Evolutionary conservation across 2,329 filamentous ascomycete species (phyloP).

Genomic region (Phoma sp.): DNA sequence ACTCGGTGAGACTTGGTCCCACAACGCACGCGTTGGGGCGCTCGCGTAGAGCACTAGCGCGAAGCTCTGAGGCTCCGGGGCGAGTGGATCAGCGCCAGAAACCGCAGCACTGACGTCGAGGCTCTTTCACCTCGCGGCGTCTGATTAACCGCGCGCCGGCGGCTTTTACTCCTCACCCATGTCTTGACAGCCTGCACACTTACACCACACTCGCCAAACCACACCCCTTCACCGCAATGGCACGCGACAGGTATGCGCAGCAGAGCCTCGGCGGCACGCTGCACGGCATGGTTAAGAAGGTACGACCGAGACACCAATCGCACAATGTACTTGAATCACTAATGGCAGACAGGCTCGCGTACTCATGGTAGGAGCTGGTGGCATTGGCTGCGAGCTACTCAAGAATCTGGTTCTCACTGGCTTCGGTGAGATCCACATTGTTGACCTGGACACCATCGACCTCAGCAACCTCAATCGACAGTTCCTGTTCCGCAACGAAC

Average conservation of each 20-base stretch:
- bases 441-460: constrained; percentile 98
- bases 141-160: constrained; percentile 15
- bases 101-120: constrained; percentile 31
- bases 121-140: constrained; percentile 23
- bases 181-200: constrained; percentile 22
- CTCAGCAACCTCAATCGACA: constrained; percentile 97
- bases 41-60: constrained; percentile 24
- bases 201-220: constrained; percentile 12
- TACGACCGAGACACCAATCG: constrained; percentile 12
- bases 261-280: constrained; percentile 68
- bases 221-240: constrained; percentile 44
- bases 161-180: constrained; percentile 21
- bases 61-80: constrained; percentile 35
- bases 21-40: constrained; percentile 24
- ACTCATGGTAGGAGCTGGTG: constrained; percentile 93
- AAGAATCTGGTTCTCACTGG: constrained; percentile 94
- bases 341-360: constrained; percentile 71
- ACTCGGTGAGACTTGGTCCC: constrained; percentile 13
- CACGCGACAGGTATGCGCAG: constrained; percentile 57
- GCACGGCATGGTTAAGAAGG: constrained; percentile 74
- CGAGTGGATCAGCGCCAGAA: constrained; percentile 23
- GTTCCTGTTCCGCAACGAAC: constrained; percentile 94
- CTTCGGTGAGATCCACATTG: constrained; percentile 91
- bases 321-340: constrained; percentile 20
- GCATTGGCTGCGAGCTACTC: constrained; percentile 95